Evolutionary conservation across 2,329 filamentous ascomycete genomes (phyloP), one percentile per base, ranked within the genome.

Genomic region (Penicillium expansum): DNA sequence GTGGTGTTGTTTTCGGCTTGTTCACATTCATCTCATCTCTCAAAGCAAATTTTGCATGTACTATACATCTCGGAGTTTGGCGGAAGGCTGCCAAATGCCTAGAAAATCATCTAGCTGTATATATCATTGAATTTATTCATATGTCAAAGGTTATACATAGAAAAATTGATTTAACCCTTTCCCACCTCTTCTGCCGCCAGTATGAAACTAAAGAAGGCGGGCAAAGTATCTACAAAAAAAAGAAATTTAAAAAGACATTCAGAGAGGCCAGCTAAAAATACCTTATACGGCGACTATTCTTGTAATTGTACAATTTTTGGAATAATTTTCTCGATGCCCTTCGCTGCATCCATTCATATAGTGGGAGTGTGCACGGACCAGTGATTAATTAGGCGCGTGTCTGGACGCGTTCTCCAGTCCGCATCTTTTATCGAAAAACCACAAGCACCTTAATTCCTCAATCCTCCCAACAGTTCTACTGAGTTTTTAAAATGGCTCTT

Each of bases 401-500:
- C 64, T 65, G 64, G 67, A 74, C 73, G 73, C 72, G 72, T 74
- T 67, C 59, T 52, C 57, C 54, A 52, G 60, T 59, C 61, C 55
- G 48, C 59, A 61, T 48, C 48, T 20, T 52, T 48, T 57, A 56
- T 62, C 54, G 35, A 58, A 54, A 58, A 45, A 38, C 44, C 37
- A 29, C 44, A 30, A 32, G 27, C 37, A 44, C 16, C 29, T 39
- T 30, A 14, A 55, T 11, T 5, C 38, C 43, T 41, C 18, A 57
- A 52, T 22, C 29, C 5, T 33, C 24, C 27, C 38, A 13, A 11
- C 11, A 29, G 20, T 11, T 9, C 11, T 20, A n/a, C 24, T 29
- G 16, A 55, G 9, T 24, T 48, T 24, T 9, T 59, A 73, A 43
- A 62, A 88, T 88, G 85, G 83, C 85, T 57, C 77, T 88, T 13